These are phyloP conservation scores for Pseudogymnoascus sp. DNA, from an alignment of 2,329 filamentous ascomycete genomes.

Conservation along the genomic window DNA sequence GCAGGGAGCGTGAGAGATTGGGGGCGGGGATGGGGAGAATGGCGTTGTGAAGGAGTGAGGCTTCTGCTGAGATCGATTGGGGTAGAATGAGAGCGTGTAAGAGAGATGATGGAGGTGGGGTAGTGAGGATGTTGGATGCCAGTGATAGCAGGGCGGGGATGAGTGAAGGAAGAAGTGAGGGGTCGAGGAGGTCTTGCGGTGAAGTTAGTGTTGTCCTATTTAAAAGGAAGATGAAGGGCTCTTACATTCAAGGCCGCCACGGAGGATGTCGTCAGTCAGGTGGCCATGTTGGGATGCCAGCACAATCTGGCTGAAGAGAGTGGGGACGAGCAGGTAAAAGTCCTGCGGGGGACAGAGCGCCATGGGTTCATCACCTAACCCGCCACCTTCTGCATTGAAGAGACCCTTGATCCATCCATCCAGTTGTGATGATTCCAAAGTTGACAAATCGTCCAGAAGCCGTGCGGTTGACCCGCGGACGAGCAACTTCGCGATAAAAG, in stretches of 20 bases:
- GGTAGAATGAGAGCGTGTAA: conserved; percentile 65
- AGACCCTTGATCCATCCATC: conserved; percentile 48
- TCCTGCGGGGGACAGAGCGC: conserved; percentile 74
- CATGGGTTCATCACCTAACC: conserved; percentile 72
- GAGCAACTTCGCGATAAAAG: conserved; percentile 62
- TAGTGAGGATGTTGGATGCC: conserved; percentile 43
- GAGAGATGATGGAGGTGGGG: conserved; percentile 31
- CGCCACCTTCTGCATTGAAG: conserved; percentile 58
- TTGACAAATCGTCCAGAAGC: conserved; percentile 50
- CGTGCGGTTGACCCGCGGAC: conserved; percentile 50
- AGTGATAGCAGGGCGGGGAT: conserved; percentile 63
- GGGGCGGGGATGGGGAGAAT: conserved; percentile 65
- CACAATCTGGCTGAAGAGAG: conserved; percentile 68
- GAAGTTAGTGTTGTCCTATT: not conserved
- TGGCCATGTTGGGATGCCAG: conserved; percentile 58
- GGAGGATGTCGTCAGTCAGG: conserved; percentile 61
- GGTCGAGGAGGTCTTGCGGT: not conserved
- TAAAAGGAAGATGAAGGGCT: conserved; percentile 13
- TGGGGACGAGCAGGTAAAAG: conserved; percentile 71
- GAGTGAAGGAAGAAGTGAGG: conserved; percentile 54
- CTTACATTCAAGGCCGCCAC: conserved; percentile 68
- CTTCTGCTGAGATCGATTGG: conserved; percentile 62
- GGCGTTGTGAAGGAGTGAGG: conserved; percentile 58
- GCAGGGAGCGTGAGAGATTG: conserved; percentile 58
- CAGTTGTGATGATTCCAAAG: conserved; percentile 51